Evolutionary conservation across 2,329 filamentous ascomycete genomes (phyloP).

Genomic region (Nothomitra cinnamomea): DNA sequence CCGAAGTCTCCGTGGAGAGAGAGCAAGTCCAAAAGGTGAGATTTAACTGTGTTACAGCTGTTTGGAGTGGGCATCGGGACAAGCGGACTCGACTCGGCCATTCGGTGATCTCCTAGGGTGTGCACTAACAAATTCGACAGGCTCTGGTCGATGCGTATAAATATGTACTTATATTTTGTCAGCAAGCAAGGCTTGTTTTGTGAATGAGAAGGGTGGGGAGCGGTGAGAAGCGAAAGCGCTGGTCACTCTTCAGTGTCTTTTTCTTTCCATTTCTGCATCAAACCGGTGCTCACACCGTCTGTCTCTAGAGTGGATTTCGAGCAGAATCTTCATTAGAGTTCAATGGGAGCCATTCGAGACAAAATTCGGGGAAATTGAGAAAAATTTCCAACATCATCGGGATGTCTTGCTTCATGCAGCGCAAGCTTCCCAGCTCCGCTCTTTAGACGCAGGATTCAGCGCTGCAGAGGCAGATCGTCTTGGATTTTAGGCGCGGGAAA

Average conservation of each 20-base stretch:
- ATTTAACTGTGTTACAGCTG: too few relatives aligned
- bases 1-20: slow-evolving; percentile 8
- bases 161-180: background rate
- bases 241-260: too few relatives aligned
- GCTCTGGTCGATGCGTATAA: background rate
- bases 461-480: too few relatives aligned
- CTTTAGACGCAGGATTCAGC: too few relatives aligned
- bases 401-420: slow-evolving; percentile 11
- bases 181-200: background rate
- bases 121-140: background rate
- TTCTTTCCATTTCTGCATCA: too few relatives aligned
- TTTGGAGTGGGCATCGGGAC: too few relatives aligned
- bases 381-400: slow-evolving; percentile 10
- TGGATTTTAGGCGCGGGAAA: too few relatives aligned
- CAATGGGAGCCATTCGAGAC: slow-evolving; percentile 16
- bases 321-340: slow-evolving; percentile 11
- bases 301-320: slow-evolving; percentile 10
- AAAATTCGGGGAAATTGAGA: slow-evolving; percentile 10
- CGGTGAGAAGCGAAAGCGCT: background rate
- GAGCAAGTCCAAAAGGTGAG: background rate
- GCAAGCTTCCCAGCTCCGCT: too few relatives aligned
- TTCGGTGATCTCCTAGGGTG: too few relatives aligned
- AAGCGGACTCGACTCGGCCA: too few relatives aligned
- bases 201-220: background rate
- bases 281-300: slow-evolving; percentile 10